Evolutionary conservation across 1,284 basidiomycete genomes (phyloP), one percentile per base, ranked within the genome.

Genomic region (Acaromyces ingoldii): DNA sequence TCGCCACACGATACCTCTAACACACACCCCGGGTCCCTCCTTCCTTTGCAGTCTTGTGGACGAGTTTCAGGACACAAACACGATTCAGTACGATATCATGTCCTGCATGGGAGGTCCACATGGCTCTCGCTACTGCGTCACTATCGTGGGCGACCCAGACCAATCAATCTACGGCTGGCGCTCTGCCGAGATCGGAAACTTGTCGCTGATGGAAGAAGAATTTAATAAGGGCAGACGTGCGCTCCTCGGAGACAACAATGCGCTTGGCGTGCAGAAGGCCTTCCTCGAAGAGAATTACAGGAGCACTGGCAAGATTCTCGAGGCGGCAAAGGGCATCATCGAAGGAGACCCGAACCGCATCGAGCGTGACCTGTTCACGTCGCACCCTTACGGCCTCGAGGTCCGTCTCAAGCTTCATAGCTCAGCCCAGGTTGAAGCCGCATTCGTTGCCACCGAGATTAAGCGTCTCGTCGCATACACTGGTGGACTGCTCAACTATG

Each of bases 61-160:
- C 75, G 91, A 95, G 78, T 91, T 87, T 58, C 85, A 95, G 77
- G 91, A 95, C 72, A 93, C 90, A 1, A 93, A 92, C 67, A 82
- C 80, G 2, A 85, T 85, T 5, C 90, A 93, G 75, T 92, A 91
- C 72, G 81, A 86, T 60, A 82, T 93, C 28, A 88, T 93, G 85
- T 80, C 78, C 52, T 79, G 81, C n/a, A 83, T 92, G 51, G 86
- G 3, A 58, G 68, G 2, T 19, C 33, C 17, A 42, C 55, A 1
- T 62, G 55, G 11, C 56, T 59, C 28, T 55, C 60, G 17, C 6
- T n/a, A 26, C 6, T 51, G 45, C 26, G 80, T 91, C 25, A 91
- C 86, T 4, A 82, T 92, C 33, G 90, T 95, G 3, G 91, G 91
- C 0, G 91, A 95, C 76, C 90, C 91, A 64, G 49, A 41, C 26